Conservation (phyloP, 495 filamentous ascomycete species). For the Massariosphaeria phaeospora region DNA sequence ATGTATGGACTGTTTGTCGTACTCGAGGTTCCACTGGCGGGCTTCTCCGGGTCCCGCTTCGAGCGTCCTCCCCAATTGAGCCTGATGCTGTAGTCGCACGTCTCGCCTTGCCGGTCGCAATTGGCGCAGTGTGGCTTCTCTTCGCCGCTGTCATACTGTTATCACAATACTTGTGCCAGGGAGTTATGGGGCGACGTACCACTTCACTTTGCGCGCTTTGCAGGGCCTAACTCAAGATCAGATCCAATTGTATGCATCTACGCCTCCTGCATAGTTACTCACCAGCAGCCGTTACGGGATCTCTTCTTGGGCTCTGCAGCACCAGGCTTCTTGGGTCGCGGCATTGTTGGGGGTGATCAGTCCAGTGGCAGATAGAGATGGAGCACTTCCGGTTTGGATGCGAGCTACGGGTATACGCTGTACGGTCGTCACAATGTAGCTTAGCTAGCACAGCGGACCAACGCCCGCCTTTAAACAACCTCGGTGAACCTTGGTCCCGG, state of each 20-base stretch:
- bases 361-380: neutral
- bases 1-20: conserved; percentile 23
- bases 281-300: conserved; percentile 85
- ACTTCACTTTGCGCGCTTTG: conserved; percentile 83
- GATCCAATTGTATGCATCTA: neutral
- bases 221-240: conserved; percentile 44
- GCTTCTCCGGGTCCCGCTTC: conserved; percentile 42
- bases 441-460: conserved; percentile 7
- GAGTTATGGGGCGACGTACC: conserved; percentile 41
- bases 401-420: neutral
- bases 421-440: neutral
- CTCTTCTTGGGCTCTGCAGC: conserved; percentile 50
- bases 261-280: conserved; percentile 33
- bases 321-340: conserved; percentile 41
- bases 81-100: conserved; percentile 80
- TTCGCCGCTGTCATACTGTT: conserved; percentile 53
- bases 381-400: neutral
- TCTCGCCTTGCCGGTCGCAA: conserved; percentile 69
- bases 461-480: conserved; percentile 10
- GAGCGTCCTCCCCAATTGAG: conserved; percentile 78
- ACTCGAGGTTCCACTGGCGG: conserved; percentile 23
- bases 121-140: conserved; percentile 73
- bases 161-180: neutral
- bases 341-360: conserved; percentile 30
- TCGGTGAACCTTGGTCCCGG: neutral